Percentiles rank a stretch among this genome's conserved stretches.
Conservation (phyloP, 2,329 filamentous ascomycete species). For the Clonostachys rhizophaga region DNA sequence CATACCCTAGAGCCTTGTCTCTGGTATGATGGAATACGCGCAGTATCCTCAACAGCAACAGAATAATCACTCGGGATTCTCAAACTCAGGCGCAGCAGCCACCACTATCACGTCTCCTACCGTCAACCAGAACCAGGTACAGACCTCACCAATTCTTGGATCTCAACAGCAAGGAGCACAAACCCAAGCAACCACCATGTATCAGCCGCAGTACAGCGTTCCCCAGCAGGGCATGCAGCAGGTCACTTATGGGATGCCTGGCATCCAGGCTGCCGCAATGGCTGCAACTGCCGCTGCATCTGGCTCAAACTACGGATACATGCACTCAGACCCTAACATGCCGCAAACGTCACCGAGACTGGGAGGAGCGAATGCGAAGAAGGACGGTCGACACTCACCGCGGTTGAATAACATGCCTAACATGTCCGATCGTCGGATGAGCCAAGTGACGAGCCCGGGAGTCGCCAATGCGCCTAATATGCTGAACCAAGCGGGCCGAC, state of each 20-base stretch:
- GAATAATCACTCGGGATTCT: constrained; percentile 61
- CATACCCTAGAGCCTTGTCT: constrained; percentile 13
- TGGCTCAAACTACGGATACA: constrained; percentile 70
- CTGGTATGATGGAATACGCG: constrained; percentile 68
- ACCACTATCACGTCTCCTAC: constrained; percentile 70
- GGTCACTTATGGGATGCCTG: constrained; percentile 66
- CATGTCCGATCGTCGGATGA: constrained; percentile 64
- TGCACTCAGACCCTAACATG: constrained; percentile 65
- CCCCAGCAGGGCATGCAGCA: constrained; percentile 67
- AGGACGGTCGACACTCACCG: constrained; percentile 71
- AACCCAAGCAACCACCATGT: constrained; percentile 57
- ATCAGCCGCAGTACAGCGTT: constrained; percentile 73
- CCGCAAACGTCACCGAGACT: constrained; percentile 74
- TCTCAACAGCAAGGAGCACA: constrained; percentile 68
- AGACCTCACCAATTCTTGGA: constrained; percentile 76
- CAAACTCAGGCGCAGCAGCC: constrained; percentile 48
- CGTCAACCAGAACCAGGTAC: constrained; percentile 61
- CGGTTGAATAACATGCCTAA: constrained; percentile 62
- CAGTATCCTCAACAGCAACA: constrained; percentile 68
- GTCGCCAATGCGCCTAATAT: constrained; percentile 70
- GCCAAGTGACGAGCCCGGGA: constrained; percentile 71
- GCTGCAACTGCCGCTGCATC: constrained; percentile 86
- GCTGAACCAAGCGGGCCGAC: constrained; percentile 60
- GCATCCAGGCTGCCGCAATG: constrained; percentile 88
- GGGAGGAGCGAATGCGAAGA: constrained; percentile 67